Conservation (phyloP, 345 rosid genomes). For the Cochlearia excelsa region DNA sequence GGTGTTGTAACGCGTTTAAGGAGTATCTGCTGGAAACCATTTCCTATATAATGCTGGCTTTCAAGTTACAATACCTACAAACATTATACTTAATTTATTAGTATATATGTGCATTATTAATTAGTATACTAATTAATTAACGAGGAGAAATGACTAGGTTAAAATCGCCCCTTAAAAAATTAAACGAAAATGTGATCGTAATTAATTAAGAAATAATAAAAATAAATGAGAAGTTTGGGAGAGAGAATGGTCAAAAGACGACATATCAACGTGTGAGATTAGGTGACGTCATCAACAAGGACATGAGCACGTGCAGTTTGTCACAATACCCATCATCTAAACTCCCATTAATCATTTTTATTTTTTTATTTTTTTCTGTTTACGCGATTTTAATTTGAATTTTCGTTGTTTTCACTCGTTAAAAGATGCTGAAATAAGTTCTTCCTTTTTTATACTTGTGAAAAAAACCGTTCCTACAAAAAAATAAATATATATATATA, state of each 20-base stretch:
- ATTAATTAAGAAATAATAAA: neutral
- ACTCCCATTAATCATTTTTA: too few relatives aligned
- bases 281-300: conserved; percentile 42
- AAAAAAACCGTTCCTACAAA: too few relatives aligned
- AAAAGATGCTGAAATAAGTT: too few relatives aligned
- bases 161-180: conserved; percentile 3
- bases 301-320: conserved; percentile 59
- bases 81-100: neutral
- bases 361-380: neutral
- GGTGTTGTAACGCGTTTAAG: conserved; percentile 33
- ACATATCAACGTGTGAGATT: conserved; percentile 35
- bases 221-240: conserved; percentile 24
- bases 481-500: too few relatives aligned
- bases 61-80: neutral
- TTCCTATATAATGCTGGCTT: conserved; percentile 15
- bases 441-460: too few relatives aligned
- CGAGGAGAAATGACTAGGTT: too few relatives aligned
- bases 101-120: neutral
- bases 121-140: too few relatives aligned
- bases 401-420: too few relatives aligned
- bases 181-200: neutral
- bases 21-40: conserved; percentile 23
- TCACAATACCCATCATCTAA: conserved; percentile 16
- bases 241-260: conserved; percentile 29
- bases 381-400: too few relatives aligned